Evolutionary conservation across 768 basidiomycete species (phyloP).

Genomic region (Clavaria fumosa): DNA sequence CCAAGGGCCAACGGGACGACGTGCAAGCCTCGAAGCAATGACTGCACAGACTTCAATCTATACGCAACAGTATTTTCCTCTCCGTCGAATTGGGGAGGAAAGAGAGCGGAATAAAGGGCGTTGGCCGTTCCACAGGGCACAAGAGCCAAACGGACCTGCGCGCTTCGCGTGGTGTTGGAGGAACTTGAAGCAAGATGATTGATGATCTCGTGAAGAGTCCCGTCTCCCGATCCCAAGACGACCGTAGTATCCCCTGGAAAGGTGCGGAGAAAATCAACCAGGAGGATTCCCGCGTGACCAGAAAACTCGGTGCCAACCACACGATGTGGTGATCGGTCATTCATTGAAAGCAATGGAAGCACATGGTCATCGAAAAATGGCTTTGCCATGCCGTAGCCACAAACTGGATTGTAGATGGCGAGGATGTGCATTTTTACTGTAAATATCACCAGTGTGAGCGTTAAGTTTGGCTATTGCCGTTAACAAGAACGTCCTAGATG

Average conservation of each 20-base stretch:
- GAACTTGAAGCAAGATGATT: slow-evolving; percentile 31
- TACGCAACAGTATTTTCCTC: slow-evolving; percentile 19
- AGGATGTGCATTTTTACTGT: slow-evolving; percentile 29
- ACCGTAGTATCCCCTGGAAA: slow-evolving; percentile 25
- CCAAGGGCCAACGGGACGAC: slow-evolving; percentile 37
- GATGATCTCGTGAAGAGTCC: slow-evolving; percentile 82
- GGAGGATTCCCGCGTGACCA: slow-evolving; percentile 38
- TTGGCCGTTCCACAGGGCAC: slow-evolving; percentile 87
- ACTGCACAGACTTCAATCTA: slow-evolving; percentile 39
- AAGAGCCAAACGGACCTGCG: slow-evolving; percentile 30
- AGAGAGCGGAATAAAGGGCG: slow-evolving; percentile 71
- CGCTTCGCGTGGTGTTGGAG: slow-evolving; percentile 11
- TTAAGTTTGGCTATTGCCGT: too few species aligned
- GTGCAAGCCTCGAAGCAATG: slow-evolving; percentile 27
- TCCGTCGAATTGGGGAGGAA: slow-evolving; percentile 31
- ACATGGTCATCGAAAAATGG: slow-evolving; percentile 45
- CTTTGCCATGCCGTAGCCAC: slow-evolving; percentile 42
- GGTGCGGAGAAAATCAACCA: slow-evolving; percentile 25
- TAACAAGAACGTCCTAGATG: too few species aligned
- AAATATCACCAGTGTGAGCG: too few species aligned
- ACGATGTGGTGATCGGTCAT: slow-evolving; percentile 24
- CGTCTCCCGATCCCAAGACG: slow-evolving; percentile 74
- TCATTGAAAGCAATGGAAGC: slow-evolving; percentile 40
- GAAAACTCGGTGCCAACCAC: slow-evolving; percentile 32
- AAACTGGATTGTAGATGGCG: slow-evolving; percentile 63